Evolutionary conservation across 108 stramenopile genomes (phyloP).

Genomic region (Skeletonema tropicum): DNA sequence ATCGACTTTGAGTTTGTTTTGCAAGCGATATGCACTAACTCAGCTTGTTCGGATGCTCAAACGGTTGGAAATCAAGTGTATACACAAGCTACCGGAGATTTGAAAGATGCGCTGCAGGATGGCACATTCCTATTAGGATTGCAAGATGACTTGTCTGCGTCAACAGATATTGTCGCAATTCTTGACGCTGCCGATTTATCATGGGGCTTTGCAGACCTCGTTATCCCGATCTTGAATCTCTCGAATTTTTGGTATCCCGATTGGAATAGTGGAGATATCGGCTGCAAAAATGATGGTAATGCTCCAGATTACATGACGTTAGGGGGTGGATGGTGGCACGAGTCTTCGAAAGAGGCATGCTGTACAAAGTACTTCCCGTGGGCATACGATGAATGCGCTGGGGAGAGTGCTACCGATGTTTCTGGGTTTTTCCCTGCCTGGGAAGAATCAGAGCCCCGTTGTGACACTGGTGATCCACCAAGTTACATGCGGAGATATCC

Average conservation of each 20-base stretch:
- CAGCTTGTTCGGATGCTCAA: neutral
- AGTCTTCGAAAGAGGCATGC: neutral
- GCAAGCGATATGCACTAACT: neutral
- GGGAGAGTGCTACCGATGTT: neutral
- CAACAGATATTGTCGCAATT: neutral
- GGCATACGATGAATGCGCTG: neutral
- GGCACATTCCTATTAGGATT: neutral
- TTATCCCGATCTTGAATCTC: neutral
- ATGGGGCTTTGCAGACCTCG: neutral
- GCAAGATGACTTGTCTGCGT: neutral
- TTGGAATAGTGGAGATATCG: neutral
- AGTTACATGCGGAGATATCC: neutral
- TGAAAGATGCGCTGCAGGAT: neutral
- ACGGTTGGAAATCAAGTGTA: neutral
- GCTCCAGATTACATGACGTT: neutral
- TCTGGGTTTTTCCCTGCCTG: neutral
- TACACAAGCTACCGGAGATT: neutral
- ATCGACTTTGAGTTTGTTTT: neutral
- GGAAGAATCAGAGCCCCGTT: neutral
- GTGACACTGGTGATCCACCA: neutral
- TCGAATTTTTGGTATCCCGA: neutral
- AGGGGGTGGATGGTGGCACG: neutral
- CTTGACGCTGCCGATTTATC: neutral
- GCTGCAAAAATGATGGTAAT: conserved; percentile 9
- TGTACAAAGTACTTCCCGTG: neutral